A percentile compares a stretch with the other conserved stretches of the same genome.
These are phyloP conservation scores for Pseudocercospora ulei DNA, from an alignment of 2,329 filamentous ascomycete species.

Conservation along the genomic window DNA sequence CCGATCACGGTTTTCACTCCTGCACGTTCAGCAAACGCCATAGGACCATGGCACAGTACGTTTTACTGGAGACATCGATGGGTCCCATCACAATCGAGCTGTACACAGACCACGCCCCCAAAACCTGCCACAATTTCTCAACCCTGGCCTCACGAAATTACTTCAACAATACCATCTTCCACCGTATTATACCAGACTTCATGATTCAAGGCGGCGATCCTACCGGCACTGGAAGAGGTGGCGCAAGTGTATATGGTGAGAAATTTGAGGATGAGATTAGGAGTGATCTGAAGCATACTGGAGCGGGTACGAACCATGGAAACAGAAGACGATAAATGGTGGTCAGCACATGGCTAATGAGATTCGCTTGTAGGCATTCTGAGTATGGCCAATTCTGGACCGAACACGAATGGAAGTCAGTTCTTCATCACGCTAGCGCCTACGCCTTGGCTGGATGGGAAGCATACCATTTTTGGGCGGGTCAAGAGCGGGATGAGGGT, in stretches of 20 bases:
- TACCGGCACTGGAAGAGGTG: conserved; percentile 84
- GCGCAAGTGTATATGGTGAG: conserved; percentile 79
- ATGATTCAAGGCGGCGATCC: conserved; percentile 66
- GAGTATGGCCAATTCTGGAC: conserved; percentile 91
- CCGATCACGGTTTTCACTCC: too few species aligned
- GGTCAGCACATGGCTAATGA: too few species aligned
- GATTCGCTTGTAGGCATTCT: too few species aligned
- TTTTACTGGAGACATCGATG: conserved; percentile 78
- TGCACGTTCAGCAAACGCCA: too few species aligned
- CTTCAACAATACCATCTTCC: conserved; percentile 78
- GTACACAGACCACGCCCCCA: conserved; percentile 79
- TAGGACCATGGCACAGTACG: conserved; percentile 75
- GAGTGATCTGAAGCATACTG: conserved; percentile 71
- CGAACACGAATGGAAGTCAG: conserved; percentile 86
- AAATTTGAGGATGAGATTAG: conserved; percentile 91
- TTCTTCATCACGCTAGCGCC: conserved; percentile 94
- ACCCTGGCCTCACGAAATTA: conserved; percentile 73
- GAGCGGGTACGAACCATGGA: conserved; percentile 51
- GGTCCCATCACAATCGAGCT: conserved; percentile 80
- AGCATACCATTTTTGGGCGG: conserved; percentile 91
- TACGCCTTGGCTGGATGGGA: conserved; percentile 91
- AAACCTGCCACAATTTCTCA: conserved; percentile 53
- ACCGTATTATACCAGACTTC: conserved; percentile 89
- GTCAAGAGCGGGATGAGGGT: conserved; percentile 74
- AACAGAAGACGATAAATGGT: background rate